phyloP scores from a whole-genome alignment of 2,329 filamentous ascomycete genomes.

The Sordariomycetes sp. region DNA sequence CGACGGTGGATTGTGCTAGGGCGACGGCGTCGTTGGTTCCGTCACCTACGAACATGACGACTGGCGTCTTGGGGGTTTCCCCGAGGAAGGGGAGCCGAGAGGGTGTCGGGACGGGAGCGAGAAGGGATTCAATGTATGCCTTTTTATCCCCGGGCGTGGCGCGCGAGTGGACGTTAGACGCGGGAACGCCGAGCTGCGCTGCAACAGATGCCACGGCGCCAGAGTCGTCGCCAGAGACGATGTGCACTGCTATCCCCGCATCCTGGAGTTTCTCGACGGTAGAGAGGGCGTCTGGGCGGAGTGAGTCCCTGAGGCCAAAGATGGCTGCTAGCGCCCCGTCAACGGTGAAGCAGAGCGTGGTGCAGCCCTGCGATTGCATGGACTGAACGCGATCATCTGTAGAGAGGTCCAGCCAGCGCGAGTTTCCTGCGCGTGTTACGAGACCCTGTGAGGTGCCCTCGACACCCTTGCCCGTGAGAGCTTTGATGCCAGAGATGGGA shows the following conservation, averaged over 20 bases:
- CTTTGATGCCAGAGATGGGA: conserved; percentile 4
- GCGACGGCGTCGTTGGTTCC: conserved; percentile 70
- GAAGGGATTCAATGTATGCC: conserved; percentile 25
- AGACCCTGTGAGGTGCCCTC: conserved; percentile 7
- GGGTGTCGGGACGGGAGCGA: background rate
- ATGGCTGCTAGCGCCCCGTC: conserved; percentile 20
- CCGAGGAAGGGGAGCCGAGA: background rate
- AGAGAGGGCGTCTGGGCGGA: conserved; percentile 26
- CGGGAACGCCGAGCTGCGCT: conserved; percentile 22
- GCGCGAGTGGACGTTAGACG: conserved; percentile 22
- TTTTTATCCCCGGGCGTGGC: conserved; percentile 32
- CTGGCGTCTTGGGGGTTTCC: background rate
- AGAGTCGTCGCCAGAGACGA: conserved; percentile 40
- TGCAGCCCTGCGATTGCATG: conserved; percentile 21
- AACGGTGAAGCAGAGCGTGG: conserved; percentile 32
- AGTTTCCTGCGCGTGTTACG: conserved; percentile 32
- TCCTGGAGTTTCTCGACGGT: conserved; percentile 21
- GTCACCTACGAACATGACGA: conserved; percentile 59
- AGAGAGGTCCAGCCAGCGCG: conserved; percentile 28
- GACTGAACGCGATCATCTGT: conserved; percentile 16
- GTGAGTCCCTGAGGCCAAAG: conserved; percentile 30
- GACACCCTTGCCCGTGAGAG: background rate
- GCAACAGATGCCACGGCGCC: conserved; percentile 29
- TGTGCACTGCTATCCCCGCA: conserved; percentile 26
- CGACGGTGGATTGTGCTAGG: conserved; percentile 56